A percentile compares a stretch with the other conserved stretches of the same genome.
Evolutionary conservation across 106 monocot genomes (phyloP).

Genomic region (Chionographis japonica): DNA sequence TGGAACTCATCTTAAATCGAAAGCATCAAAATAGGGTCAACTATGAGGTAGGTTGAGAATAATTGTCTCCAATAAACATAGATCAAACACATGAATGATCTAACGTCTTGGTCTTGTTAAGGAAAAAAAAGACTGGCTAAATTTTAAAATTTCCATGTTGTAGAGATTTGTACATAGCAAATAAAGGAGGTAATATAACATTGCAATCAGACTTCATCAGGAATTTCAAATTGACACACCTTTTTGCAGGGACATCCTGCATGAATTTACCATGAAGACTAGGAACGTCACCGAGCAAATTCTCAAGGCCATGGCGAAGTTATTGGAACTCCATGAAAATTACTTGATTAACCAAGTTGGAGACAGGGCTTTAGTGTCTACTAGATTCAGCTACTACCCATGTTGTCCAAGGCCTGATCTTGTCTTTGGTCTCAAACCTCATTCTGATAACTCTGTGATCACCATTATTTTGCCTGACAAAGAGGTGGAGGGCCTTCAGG

Average conservation of each 20-base stretch:
- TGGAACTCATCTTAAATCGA: too few species aligned
- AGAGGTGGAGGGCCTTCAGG: constrained; percentile 33
- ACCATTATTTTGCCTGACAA: constrained; percentile 28
- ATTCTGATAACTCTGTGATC: constrained; percentile 19
- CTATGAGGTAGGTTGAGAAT: too few species aligned
- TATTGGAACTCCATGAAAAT: constrained; percentile 33
- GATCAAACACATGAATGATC: too few species aligned
- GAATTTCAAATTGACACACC: neutral
- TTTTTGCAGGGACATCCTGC: constrained; percentile 29
- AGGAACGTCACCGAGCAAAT: constrained; percentile 19
- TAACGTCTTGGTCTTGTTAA: too few species aligned
- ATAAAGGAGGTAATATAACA: neutral
- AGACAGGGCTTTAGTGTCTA: constrained; percentile 17
- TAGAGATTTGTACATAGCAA: too few species aligned
- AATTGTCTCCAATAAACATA: too few species aligned
- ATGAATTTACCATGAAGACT: constrained; percentile 25
- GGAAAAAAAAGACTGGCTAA: too few species aligned
- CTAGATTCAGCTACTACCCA: constrained; percentile 48
- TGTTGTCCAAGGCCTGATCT: constrained; percentile 31
- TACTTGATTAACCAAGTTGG: constrained; percentile 33
- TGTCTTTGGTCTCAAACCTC: constrained; percentile 36
- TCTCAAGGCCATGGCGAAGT: constrained; percentile 24
- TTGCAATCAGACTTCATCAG: too few species aligned
- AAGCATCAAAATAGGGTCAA: too few species aligned
- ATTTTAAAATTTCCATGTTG: too few species aligned